phyloP scores from a whole-genome alignment of 257 asterid species.

The Solanum tarijense region DNA sequence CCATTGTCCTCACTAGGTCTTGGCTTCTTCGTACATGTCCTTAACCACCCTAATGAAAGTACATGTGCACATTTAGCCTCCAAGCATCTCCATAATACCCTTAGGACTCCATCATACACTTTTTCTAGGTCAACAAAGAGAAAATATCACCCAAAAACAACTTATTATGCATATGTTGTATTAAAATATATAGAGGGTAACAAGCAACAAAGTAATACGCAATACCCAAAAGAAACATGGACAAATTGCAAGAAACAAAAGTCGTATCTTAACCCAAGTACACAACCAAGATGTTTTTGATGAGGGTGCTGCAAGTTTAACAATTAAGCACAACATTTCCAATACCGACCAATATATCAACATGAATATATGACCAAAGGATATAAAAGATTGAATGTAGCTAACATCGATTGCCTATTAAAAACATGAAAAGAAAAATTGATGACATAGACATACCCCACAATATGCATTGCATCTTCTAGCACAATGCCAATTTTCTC shows the following conservation, averaged over 20 bases:
- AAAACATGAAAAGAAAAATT: neutral
- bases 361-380: neutral
- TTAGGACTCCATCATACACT: neutral
- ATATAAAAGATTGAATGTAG: neutral
- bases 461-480: neutral
- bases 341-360: neutral
- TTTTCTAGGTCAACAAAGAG: neutral
- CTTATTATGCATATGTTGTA: neutral
- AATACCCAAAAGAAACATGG: neutral
- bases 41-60: neutral
- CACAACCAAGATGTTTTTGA: neutral
- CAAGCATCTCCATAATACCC: neutral
- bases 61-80: neutral
- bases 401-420: neutral
- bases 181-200: neutral
- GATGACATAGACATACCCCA: neutral
- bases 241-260: neutral
- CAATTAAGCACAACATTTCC: neutral
- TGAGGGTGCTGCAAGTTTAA: neutral
- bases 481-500: neutral
- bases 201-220: neutral
- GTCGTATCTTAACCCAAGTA: neutral
- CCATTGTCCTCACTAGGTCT: neutral
- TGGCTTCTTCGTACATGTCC: neutral
- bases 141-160: neutral